Evolutionary conservation across 1,139 yeast genomes (phyloP), one percentile per base, ranked within the genome.

Genomic region (Candida pseudoviswanathii): DNA sequence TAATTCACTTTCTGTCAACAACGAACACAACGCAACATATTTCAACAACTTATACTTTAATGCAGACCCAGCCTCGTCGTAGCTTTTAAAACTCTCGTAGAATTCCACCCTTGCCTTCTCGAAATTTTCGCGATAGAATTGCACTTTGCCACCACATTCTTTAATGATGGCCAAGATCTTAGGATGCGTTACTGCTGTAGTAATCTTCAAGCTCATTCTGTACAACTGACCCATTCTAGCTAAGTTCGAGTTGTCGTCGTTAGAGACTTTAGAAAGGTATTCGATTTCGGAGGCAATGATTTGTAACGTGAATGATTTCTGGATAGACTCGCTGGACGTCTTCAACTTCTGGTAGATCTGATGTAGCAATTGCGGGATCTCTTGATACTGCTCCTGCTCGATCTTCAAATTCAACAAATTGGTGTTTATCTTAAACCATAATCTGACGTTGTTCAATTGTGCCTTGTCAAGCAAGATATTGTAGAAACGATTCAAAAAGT

Each of bases 21-120:
- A 71, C 6, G 87, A 82, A 29, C 89, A 80, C 8, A 88, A 62
- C 2, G 85, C 82, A 54, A 85, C 75, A 63, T 84, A 85, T 55
- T 82, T 82, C 54, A 89, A 71, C 3, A 84, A 80, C 32, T 78
- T 71, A 51, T 89, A 77, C 53, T 76, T 75, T 44, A 71, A 71
- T 22, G 72, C 65, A 49, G 87, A 82, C 1, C 95, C 96, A 27
- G 89, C 86, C 65, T 88, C 96, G 63, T 89, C 95, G 63, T 83
- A 88, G 55, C 80, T 84, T 58, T 85, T 85, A 65, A 89, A 89
- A 47, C 89, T 77, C 57, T 85, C 90, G 60, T 85, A 86, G 58
- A 86, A 85, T 53, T 81, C 86, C 43, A 76, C 71, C 34, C 88
- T 76, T 0, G 96, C 90, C 46, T 68, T 67, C 43, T 79, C 83